Evolutionary conservation across 2,329 filamentous ascomycete genomes (phyloP), one percentile per base, ranked within the genome.

Genomic region (Neonectria coccinea): DNA sequence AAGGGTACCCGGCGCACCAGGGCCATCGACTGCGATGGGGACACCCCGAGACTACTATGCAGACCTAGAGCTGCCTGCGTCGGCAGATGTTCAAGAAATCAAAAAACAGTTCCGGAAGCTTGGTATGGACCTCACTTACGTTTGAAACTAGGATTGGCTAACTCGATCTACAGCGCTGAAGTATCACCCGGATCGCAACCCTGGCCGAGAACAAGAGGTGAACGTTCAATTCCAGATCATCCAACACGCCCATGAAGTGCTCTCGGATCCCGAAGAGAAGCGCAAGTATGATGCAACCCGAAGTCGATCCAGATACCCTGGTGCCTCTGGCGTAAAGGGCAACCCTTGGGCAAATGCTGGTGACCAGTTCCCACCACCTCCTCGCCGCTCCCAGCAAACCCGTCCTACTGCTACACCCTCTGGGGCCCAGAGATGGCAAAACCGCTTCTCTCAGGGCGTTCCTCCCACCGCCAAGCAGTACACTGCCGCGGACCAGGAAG

Each of bases 151-250:
- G 20, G 25, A 29, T 55, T n/a, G 65, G 50, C 75, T 79, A 68
- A 81, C 69, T 6, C 31, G 22, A 11, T 25, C 4, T 5, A 20
- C 62, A 93, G 93, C 93, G 52, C 83, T 97, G 51, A 92, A 92
- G 78, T 97, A 92, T 74, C 94, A 97, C 75, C 94, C 94, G 8
- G 94, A 97, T 77, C 91, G 94, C 64, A 97, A 97, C 75, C 92
- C 91, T 11, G 94, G 94, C 56, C 88, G 88, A 74, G 93, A 97
- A 79, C 81, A 87, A 62, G 92, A 95, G 74, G 91, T 91, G 75
- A 92, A 92, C 69, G 85, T 91, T 33, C 92, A 92, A 74, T 97
- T 97, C 74, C 92, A 97, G 77, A 87, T 90, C 54, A 97, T 97
- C 53, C 92, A 97, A 78, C 88, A 91, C 5, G 94, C 94, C 22